Evolutionary conservation across 2,329 filamentous ascomycete species (phyloP).

Genomic region (Exutisphaerella laricina): DNA sequence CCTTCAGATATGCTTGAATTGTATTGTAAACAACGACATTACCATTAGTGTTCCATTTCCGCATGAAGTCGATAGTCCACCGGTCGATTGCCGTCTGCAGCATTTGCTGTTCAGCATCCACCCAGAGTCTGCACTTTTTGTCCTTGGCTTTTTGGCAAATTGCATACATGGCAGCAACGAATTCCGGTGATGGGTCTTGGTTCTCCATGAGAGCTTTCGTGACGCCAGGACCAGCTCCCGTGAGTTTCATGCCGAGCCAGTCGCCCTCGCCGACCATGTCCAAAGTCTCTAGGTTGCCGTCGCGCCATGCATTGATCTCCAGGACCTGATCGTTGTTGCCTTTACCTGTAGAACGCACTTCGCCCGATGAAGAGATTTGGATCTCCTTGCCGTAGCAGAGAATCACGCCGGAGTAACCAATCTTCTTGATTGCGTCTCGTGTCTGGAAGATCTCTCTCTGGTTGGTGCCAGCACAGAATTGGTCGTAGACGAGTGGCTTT

Average conservation of each 20-base stretch:
- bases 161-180: conserved; percentile 40
- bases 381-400: conserved; percentile 52
- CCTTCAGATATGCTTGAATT: conserved; percentile 50
- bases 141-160: conserved; percentile 42
- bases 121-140: conserved; percentile 43
- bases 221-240: conserved; percentile 44
- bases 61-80: conserved; percentile 51
- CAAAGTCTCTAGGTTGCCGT: conserved; percentile 50
- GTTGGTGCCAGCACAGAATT: conserved; percentile 53
- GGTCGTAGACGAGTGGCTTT: conserved; percentile 49
- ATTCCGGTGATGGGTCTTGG: conserved; percentile 37
- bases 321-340: conserved; percentile 7
- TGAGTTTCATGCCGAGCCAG: conserved; percentile 50
- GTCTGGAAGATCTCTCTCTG: conserved; percentile 44
- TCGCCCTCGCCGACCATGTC: conserved; percentile 49
- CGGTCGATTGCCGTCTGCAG: conserved; percentile 48
- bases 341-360: conserved; percentile 14
- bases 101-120: conserved; percentile 52
- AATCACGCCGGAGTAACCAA: conserved; percentile 51
- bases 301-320: conserved; percentile 45
- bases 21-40: conserved; percentile 46
- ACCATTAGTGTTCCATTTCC: conserved; percentile 45
- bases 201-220: conserved; percentile 39
- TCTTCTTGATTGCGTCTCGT: conserved; percentile 41
- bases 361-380: conserved; percentile 20